Base-by-base conservation (phyloP, 371 early-diverging fungal species). In the Mycotypha africana region DNA sequence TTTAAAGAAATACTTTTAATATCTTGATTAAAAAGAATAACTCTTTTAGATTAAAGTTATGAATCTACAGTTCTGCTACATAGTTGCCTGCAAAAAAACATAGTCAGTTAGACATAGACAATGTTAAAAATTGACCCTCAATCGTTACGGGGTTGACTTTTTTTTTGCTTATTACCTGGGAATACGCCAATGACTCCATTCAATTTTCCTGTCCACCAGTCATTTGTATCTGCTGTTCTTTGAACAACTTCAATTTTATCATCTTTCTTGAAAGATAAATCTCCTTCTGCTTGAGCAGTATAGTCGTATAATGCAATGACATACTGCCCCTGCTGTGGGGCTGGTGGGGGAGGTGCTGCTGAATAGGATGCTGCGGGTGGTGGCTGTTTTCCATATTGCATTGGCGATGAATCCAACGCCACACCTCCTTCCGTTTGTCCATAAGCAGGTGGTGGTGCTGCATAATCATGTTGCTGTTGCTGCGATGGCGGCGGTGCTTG, bases 141-240 rank as follows among this genome's bases (percentile, higher is more conserved):
- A 17, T 14, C 5, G 6, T 16, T 3, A n/a, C n/a, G n/a, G n/a
- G n/a, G n/a, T n/a, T 40, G 24, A 10, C 1, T 28, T 15, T 26
- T 39, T 23, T 12, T 25, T 28, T 15, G 7, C 31, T 2, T 16
- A 21, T 70, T 83, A 58, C 85, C 88, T 49, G 89, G 89, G 54
- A 89, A 89, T 14, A 82, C 57, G 28, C 89, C 89, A 21, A 62
- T 67, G 1, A 39, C 28, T 9, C 85, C 86, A 45, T 79, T 72
- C 20, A 83, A 46, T 26, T 56, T 63, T 2, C 89, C 89, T 1
- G 77, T 83, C 89, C 89, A 89, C 89, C 89, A 89, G 47, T 79
- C 87, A 52, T 89, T 74, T 7, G 54, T 46, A 42, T 71, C 74
- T 9, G 57, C 51, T 0, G 84, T 80, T 38, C 76, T 61, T 51